Evolutionary conservation across 805 yeast genomes (phyloP), one percentile per base, ranked within the genome.

Genomic region (Yarrowia sp.): DNA sequence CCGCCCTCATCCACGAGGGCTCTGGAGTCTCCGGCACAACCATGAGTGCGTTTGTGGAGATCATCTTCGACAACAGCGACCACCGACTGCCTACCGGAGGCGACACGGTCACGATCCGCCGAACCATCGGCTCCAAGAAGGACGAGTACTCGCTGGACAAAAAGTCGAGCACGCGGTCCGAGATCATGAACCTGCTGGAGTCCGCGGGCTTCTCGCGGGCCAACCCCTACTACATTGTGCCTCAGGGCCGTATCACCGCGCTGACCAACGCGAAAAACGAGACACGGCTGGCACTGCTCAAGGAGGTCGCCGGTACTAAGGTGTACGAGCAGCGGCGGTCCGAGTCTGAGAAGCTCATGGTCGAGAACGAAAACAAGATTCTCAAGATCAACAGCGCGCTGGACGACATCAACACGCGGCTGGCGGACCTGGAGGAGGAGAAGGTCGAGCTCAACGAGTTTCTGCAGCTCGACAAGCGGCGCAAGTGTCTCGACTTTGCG

Each of bases 171-270:
- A 86, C 93, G 1, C 82, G 91, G 68, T 79, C 87, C 2, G 97
- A 91, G 70, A 80, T 92, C 14, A 84, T 85, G 83, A 87, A 88
- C 65, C 75, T 90, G 65, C 77, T 92, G 35, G 97, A 93, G 72
- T 86, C 89, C 69, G 96, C 97, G 0, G 99, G 99, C 0, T 90
- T 94, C 70, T 88, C 96, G 0, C 81, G 88, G 64, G 84, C 90
- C 6, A 92, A 91, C 66, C 97, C 97, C 0, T 93, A 92, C 73
- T 93, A 93, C 72, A 93, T 94, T 67, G 98, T 94, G 5, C 98
- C 99, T 0, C 99, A 94, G 74, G 99, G 99, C 19, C 80, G 89
- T 68, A 90, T 94, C 68, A 87, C 97, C 0, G 80, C 88, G 0
- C 78, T 94, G 63, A 93, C 98, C 0, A 90, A 90, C 70, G 93